Evolutionary conservation across 768 basidiomycete species (phyloP), one percentile per base, ranked within the genome.

Genomic region (Pleurotus sapidus): DNA sequence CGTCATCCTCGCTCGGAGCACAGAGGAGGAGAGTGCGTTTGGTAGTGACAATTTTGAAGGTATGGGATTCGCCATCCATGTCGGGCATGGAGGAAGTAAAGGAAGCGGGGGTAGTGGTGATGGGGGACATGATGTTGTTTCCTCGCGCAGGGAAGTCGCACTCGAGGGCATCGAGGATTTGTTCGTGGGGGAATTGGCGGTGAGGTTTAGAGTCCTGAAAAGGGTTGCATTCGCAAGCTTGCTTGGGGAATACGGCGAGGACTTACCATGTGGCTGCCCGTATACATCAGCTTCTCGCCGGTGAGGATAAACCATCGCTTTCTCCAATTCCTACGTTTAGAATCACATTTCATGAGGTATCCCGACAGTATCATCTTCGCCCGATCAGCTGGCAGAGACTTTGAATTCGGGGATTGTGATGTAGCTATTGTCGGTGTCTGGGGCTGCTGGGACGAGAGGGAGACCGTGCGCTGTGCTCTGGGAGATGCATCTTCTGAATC

Each of bases 221-320:
- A 14, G 24, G 3, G 15, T 3, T 9, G 30, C 1, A 7, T 34
- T 11, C 30, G 2, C 30, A 11, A 11, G 11, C 11, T 34, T 8
- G 9, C 30, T 34, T 34, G 30, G 30, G 30, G 8, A 11, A 34
- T 30, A 30, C 30, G 59, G 51, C 40, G 14, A 48, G 38, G 42
- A 78, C 87, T 60, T 66, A 96, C 95, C 95, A 98, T 98, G 75
- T 99, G 97, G 68, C 89, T 95, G 49, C 86, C 86, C 8, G 86
- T 88, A 74, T 99, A 99, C 37, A 93, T 74, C 54, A 99, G 74
- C 67, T 87, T 90, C 65, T 94, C 92, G 39, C 87, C 86, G 39
- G 88, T 93, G n/a, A 99, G 76, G 38, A 92, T 87, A 65, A 99
- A 98, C 96, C 95, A 98, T 25, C 97, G 77, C 72, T 99, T 98